Conservation (phyloP, 371 early-diverging fungal species). For the Mortierella sp. region DNA sequence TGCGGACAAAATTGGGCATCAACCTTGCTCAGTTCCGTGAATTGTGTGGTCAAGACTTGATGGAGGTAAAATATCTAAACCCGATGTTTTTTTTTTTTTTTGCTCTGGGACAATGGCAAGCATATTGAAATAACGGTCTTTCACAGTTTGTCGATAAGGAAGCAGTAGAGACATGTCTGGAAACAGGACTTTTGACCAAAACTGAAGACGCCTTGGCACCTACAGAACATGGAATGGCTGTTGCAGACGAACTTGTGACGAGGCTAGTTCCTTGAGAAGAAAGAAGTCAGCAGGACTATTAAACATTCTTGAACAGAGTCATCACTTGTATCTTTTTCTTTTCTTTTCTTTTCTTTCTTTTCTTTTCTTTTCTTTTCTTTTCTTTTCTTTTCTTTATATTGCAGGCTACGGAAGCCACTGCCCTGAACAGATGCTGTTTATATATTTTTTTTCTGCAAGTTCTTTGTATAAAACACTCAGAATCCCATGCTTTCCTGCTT, state of each 20-base stretch:
- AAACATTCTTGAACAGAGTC: neutral
- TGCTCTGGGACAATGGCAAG: neutral
- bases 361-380: too few relatives aligned
- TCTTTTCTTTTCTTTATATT: too few relatives aligned
- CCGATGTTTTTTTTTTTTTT: neutral
- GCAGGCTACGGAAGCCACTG: too few relatives aligned
- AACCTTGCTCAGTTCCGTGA: constrained; percentile 51
- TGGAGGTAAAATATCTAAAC: constrained; percentile 31
- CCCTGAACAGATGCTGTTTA: too few relatives aligned
- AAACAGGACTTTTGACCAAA: constrained; percentile 28
- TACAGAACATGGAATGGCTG: constrained; percentile 55
- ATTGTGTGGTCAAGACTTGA: constrained; percentile 20
- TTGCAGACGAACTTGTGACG: constrained; percentile 52
- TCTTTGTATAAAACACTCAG: too few relatives aligned
- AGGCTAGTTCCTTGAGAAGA: constrained; percentile 27
- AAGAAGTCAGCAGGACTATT: neutral
- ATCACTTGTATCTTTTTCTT: neutral
- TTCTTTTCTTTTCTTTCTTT: constrained; percentile 1
- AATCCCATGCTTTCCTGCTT: too few relatives aligned
- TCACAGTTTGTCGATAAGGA: constrained; percentile 34
- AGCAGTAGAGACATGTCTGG: constrained; percentile 16
- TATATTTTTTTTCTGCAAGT: too few relatives aligned
- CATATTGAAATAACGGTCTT: too few relatives aligned
- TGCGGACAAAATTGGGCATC: constrained; percentile 74
- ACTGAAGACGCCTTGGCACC: constrained; percentile 36